phyloP scores from a whole-genome alignment of 192 early-diverging fungal species.

The Mortierella hygrophila region DNA sequence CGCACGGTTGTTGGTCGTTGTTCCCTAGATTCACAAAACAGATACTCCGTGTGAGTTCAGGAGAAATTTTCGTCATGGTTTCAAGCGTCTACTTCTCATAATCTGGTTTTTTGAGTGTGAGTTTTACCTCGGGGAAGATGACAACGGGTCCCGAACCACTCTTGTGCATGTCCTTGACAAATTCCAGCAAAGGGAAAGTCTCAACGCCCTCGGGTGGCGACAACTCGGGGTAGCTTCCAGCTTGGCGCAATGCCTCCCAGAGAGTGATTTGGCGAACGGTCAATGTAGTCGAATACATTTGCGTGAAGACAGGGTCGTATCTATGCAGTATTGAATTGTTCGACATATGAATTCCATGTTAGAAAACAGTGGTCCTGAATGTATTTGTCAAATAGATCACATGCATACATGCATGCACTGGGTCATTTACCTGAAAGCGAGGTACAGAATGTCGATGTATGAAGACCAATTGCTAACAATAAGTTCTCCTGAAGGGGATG shows the following conservation, averaged over 20 bases:
- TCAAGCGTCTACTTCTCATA: neutral
- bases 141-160: constrained; percentile 68
- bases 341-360: constrained; percentile 9
- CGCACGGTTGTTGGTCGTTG: constrained; percentile 90
- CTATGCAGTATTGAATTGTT: constrained; percentile 34
- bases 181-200: constrained; percentile 58
- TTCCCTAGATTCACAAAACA: constrained; percentile 60
- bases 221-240: constrained; percentile 62
- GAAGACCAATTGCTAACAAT: constrained; percentile 87
- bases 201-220: constrained; percentile 39
- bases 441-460: constrained; percentile 85
- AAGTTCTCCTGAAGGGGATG: constrained; percentile 73
- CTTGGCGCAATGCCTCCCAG: constrained; percentile 66
- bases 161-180: constrained; percentile 51
- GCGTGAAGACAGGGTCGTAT: constrained; percentile 74
- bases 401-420: neutral
- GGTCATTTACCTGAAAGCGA: constrained; percentile 68
- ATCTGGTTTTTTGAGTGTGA: neutral
- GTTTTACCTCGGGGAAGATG: constrained; percentile 75
- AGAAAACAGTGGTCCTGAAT: neutral
- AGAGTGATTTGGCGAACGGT: constrained; percentile 65
- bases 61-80: neutral
- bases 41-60: constrained; percentile 2
- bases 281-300: constrained; percentile 61
- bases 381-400: neutral